Evolutionary conservation across 2,329 filamentous ascomycete species (phyloP).

Genomic region (Anthostomella pinea): DNA sequence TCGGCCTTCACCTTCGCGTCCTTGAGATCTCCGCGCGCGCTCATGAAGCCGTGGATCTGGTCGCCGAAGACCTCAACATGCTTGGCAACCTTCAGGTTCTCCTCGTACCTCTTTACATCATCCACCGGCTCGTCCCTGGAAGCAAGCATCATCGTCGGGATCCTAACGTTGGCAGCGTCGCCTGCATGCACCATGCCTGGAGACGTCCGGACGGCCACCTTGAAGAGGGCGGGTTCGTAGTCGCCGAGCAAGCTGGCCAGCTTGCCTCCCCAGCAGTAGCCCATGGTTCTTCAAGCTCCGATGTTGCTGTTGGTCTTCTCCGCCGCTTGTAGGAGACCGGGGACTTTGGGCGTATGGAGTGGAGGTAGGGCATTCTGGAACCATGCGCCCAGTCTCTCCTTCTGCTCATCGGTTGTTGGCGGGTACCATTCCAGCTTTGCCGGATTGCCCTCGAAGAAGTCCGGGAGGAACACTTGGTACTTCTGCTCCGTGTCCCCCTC

Average conservation of each 20-base stretch:
- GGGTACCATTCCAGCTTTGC: constrained; percentile 56
- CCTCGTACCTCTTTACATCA: constrained; percentile 51
- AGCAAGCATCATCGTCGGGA: constrained; percentile 46
- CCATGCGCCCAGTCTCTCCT: constrained; percentile 54
- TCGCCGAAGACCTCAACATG: constrained; percentile 60
- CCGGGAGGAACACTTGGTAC: constrained; percentile 84
- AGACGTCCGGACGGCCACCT: constrained; percentile 47
- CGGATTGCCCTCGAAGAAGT: constrained; percentile 78
- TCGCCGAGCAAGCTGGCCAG: constrained; percentile 47
- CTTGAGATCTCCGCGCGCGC: constrained; percentile 57
- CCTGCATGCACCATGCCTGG: constrained; percentile 59
- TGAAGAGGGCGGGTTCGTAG: constrained; percentile 48
- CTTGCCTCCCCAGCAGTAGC: constrained; percentile 70
- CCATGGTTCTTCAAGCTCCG: constrained; percentile 54
- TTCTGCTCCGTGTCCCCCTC: constrained; percentile 53
- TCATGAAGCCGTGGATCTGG: constrained; percentile 71
- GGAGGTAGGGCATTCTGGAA: constrained; percentile 47
- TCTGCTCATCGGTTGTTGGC: constrained; percentile 58
- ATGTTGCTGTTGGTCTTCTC: constrained; percentile 50
- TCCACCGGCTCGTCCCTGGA: constrained; percentile 59
- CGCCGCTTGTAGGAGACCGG: constrained; percentile 49
- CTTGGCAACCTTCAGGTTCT: constrained; percentile 48
- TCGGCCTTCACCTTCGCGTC: constrained; percentile 54
- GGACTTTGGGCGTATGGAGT: constrained; percentile 45
- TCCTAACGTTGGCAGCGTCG: constrained; percentile 43